Evolutionary conservation across 2,329 filamentous ascomycete genomes (phyloP), one percentile per base, ranked within the genome.

Genomic region (Orbilia blumenaviensis): DNA sequence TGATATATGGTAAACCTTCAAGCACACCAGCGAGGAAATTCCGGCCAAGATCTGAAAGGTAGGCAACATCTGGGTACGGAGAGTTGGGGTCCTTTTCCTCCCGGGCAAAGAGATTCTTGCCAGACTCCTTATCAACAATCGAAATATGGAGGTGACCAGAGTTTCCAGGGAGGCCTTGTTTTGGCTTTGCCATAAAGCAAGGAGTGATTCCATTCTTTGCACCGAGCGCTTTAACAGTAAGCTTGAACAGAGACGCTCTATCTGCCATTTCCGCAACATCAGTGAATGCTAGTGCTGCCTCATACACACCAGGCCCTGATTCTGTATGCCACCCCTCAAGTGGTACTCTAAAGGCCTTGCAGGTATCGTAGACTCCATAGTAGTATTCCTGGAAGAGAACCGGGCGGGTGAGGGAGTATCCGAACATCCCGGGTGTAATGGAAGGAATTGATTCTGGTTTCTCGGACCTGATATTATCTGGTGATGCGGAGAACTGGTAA

Each of bases 181-280:
- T 90, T 1, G 95, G 95, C 84, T 99, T 99, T 14, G 95, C 95
- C 95, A 99, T 99, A 86, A 99, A 99, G 83, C 92, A 96, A 0
- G 95, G 95, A 0, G 93, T 97, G 81, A 99, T 96, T 79, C 92
- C 93, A 82, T 93, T 92, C 81, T 92, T 91, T 68, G 89, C 91
- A 48, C 92, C 92, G 41, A 97, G 88, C 8, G 92, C 93, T 84
- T 97, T 97, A 78, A 97, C 93, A 18, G 91, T 89, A 80, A 96
- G 90, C 87, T 99, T 99, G 89, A 98, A 99, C 36, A 99, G 85
- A 29, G 90, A 90, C 25, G 94, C 93, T 79, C 91, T 91, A 83
- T 99, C 95, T 0, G 95, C 95, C 92, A 97, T 97, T 78, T 91
- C 87, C 36, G 88, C 88, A 78, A 95, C 91, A 82, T 97, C 92